Percentiles rank a stretch among this genome's conserved stretches.
These are phyloP conservation scores for Barnettozyma sucrosica DNA, from an alignment of 805 yeast genomes.

Conservation along the genomic window DNA sequence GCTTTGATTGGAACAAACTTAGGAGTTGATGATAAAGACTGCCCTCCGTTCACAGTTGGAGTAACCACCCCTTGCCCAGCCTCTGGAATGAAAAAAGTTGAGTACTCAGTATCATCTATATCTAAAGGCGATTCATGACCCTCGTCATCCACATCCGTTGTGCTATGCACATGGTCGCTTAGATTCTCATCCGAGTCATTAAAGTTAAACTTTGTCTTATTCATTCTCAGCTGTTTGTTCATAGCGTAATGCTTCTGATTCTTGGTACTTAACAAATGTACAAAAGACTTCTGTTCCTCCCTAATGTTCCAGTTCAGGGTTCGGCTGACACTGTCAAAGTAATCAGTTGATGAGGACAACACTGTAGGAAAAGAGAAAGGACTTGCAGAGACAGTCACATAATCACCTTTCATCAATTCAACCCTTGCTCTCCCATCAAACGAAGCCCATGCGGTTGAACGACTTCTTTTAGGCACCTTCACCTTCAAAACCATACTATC, in stretches of 20 bases:
- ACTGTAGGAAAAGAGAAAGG: slow-evolving; percentile 95
- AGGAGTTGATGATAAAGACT: slow-evolving; percentile 15
- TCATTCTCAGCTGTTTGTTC: slow-evolving; percentile 18
- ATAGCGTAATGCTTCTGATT: slow-evolving; percentile 41
- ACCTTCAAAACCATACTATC: slow-evolving; percentile 86
- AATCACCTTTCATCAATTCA: slow-evolving; percentile 77
- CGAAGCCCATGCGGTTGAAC: slow-evolving; percentile 95
- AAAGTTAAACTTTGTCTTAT: slow-evolving; percentile 23
- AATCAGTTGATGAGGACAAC: slow-evolving; percentile 63
- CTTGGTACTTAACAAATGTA: slow-evolving; percentile 51
- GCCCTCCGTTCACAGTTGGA: slow-evolving; percentile 13
- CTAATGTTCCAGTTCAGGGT: slow-evolving; percentile 92
- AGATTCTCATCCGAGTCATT: slow-evolving; percentile 21
- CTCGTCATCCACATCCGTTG: slow-evolving; percentile 15
- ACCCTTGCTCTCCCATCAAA: slow-evolving; percentile 90
- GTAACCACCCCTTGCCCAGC: slow-evolving; percentile 25
- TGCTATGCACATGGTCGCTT: slow-evolving; percentile 11
- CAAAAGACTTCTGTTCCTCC: slow-evolving; percentile 80
- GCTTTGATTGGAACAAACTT: slow-evolving; percentile 12
- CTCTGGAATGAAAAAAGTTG: slow-evolving; percentile 22
- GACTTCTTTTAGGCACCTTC: slow-evolving; percentile 72
- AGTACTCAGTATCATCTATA: slow-evolving; percentile 24
- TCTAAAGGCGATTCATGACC: slow-evolving; percentile 25
- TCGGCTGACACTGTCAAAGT: slow-evolving; percentile 78
- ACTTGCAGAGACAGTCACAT: slow-evolving; percentile 77